A percentile compares a stretch with the other conserved stretches of the same genome.
These are phyloP conservation scores for Fimicolochytrium jonesii DNA, from an alignment of 192 early-diverging fungal genomes.

Conservation along the genomic window DNA sequence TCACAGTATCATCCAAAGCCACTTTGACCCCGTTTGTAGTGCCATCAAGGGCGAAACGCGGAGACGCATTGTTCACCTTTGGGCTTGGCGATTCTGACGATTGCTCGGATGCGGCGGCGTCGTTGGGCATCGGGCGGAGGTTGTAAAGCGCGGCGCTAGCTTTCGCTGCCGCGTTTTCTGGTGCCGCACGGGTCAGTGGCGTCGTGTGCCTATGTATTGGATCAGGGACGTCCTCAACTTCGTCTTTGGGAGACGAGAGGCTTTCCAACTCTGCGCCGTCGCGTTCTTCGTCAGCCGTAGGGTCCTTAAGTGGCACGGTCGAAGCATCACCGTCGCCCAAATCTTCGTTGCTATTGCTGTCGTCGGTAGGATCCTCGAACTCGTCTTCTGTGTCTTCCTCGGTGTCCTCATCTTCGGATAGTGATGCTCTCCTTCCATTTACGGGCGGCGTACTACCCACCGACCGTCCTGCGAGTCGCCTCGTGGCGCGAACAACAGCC, in stretches of 20 bases:
- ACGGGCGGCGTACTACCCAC: not conserved
- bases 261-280: not conserved
- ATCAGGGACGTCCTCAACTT: not conserved
- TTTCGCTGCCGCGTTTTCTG: not conserved
- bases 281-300: not conserved
- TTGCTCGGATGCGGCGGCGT: no score
- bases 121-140: no score
- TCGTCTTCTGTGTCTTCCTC: conserved; percentile 14
- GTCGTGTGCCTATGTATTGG: not conserved
- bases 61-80: no score
- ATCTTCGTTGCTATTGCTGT: not conserved
- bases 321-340: not conserved
- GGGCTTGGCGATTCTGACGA: no score
- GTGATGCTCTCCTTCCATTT: not conserved
- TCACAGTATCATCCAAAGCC: no score
- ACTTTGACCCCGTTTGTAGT: no score
- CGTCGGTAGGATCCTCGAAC: not conserved
- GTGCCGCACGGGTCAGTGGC: not conserved
- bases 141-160: no score
- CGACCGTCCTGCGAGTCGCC: not conserved
- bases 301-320: not conserved
- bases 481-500: not conserved
- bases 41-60: no score
- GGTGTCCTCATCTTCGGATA: not conserved
- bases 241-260: no score